Evolutionary conservation across 352 stramenopile genomes (phyloP), one percentile per base, ranked within the genome.

Genomic region (Aphanomyces invadans): DNA sequence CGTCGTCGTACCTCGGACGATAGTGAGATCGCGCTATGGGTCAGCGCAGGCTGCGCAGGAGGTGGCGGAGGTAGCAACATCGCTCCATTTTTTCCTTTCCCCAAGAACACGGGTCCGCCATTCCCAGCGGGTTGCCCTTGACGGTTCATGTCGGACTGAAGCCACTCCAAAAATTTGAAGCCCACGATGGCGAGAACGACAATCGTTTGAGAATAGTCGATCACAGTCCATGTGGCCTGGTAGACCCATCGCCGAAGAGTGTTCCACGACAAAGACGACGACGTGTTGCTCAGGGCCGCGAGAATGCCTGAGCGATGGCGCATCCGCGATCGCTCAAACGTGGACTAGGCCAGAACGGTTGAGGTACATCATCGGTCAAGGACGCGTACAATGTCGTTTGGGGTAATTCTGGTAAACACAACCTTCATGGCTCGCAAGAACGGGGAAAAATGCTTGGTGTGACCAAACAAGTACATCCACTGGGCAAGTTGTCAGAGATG

Each of bases 101-200:
- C 38, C 17, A 12, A 12, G 19, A 57, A 32, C 5, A 19, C 49
- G n/a, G n/a, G n/a, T 9, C 25, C 4, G 4, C 25, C 23, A 19
- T 4, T 32, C 74, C 88, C 48, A 85, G 63, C 42, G 75, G 78
- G 54, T 88, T 63, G 56, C 87, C 88, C 32, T 9, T 28, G 46
- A 9, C 31, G 54, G 39, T 71, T 71, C 56, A 64, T 25, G 74
- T 95, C 86, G 48, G 82, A 92, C 73, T 95, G 91, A 78, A 95
- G 89, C 86, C 86, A 95, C 68, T 95, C 86, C 45, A 91, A 68
- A 49, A 92, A 87, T 64, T 95, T 95, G 75, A 92, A 95, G 36
- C 78, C 74, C 0, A 83, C 83, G 66, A 95, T 86, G 44, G 82
- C 78, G 23, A 91, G 54, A 26, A 92, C 69, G 17, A 95, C 68